Evolutionary conservation across 148 eudicot species (phyloP).

Genomic region (Linanthus parryae): DNA sequence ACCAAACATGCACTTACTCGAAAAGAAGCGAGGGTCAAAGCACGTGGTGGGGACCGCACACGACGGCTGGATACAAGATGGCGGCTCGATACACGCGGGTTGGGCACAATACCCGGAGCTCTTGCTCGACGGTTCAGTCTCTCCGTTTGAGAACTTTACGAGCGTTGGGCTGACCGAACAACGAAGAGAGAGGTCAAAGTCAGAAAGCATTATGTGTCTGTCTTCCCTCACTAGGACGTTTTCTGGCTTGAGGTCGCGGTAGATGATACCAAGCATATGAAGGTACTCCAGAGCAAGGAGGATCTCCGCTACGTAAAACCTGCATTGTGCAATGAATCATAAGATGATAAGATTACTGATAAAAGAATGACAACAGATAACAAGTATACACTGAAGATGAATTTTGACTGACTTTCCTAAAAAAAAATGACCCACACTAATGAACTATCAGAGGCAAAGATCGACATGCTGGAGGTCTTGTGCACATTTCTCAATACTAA

Average conservation of each 20-base stretch:
- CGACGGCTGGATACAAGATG: slow-evolving; percentile 74
- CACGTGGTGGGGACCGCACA: slow-evolving; percentile 69
- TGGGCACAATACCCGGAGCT: slow-evolving; percentile 55
- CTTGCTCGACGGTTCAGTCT: slow-evolving; percentile 31
- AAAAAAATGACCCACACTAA: too few species aligned
- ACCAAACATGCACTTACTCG: too few species aligned
- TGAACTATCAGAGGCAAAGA: too few species aligned
- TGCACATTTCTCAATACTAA: too few species aligned
- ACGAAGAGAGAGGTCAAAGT: slow-evolving; percentile 82
- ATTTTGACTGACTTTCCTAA: too few species aligned
- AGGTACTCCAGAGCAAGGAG: slow-evolving; percentile 85
- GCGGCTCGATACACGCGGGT: slow-evolving; percentile 77
- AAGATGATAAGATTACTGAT: background rate
- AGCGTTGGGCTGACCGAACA: slow-evolving; percentile 83
- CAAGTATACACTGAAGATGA: background rate
- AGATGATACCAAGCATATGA: slow-evolving; percentile 90
- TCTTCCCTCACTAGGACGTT: slow-evolving; percentile 90
- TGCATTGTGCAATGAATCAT: slow-evolving; percentile 25
- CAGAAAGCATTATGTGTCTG: slow-evolving; percentile 95
- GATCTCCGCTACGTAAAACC: slow-evolving; percentile 87
- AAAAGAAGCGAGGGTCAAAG: slow-evolving; percentile 66
- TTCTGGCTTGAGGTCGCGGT: slow-evolving; percentile 90
- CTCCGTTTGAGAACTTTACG: slow-evolving; percentile 48
- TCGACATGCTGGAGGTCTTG: too few species aligned
- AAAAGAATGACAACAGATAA: background rate